These are phyloP conservation scores for Euptelea pleiosperma DNA, from an alignment of 164 flowering plant species.

Conservation along the genomic window DNA sequence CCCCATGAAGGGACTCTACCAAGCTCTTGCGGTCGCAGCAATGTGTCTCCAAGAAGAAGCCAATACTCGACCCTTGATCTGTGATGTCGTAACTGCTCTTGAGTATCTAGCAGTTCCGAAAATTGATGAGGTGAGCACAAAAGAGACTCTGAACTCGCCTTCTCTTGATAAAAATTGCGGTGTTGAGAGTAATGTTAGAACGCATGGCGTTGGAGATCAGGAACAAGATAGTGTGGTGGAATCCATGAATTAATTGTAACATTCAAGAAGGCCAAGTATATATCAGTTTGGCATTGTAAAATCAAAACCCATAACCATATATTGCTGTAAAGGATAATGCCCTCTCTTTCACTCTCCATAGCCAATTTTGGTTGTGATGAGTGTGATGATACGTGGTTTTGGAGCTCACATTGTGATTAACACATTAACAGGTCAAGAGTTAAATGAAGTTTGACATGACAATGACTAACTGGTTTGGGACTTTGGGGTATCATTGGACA, in stretches of 20 bases:
- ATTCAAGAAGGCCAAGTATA: too few relatives aligned
- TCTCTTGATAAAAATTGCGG: conserved; percentile 4
- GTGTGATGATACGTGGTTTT: background rate
- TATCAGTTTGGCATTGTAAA: too few relatives aligned
- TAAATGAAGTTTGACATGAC: too few relatives aligned
- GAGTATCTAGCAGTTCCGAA: conserved; percentile 35
- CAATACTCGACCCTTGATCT: conserved; percentile 60
- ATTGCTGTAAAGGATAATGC: too few relatives aligned
- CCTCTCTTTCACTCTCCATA: too few relatives aligned
- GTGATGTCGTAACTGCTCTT: conserved; percentile 78
- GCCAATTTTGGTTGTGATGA: background rate
- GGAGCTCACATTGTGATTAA: conserved; percentile 1
- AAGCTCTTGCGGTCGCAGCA: conserved; percentile 87
- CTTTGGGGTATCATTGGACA: background rate
- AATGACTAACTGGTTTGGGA: too few relatives aligned
- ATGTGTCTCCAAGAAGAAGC: conserved; percentile 97
- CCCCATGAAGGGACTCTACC: conserved; percentile 65
- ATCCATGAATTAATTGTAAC: too few relatives aligned
- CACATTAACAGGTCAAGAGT: too few relatives aligned
- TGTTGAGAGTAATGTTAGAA: conserved; percentile 3
- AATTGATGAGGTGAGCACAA: conserved; percentile 9
- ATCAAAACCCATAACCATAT: too few relatives aligned
- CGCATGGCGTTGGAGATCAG: background rate
- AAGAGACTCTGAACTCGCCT: background rate
- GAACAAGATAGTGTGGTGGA: background rate